Evolutionary conservation across 768 basidiomycete species (phyloP).

Genomic region (Termitomyces sp.): DNA sequence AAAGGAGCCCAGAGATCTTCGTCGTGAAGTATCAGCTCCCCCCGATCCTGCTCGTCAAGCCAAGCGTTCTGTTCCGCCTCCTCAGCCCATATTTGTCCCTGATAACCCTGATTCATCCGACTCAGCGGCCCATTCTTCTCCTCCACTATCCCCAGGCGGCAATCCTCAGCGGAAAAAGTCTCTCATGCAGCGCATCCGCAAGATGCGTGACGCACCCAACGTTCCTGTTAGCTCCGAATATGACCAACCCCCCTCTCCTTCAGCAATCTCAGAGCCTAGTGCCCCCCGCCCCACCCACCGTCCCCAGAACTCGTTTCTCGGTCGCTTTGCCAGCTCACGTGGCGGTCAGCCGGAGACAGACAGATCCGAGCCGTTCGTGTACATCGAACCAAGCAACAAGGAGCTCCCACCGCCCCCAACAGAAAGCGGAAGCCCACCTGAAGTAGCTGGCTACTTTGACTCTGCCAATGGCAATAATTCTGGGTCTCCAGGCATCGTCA

Average conservation of each 20-base stretch:
- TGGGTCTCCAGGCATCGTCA: constrained; percentile 47
- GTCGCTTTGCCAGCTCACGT: constrained; percentile 48
- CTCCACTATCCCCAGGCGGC: constrained; percentile 42
- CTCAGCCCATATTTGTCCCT: constrained; percentile 77
- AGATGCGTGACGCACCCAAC: constrained; percentile 84
- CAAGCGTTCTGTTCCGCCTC: constrained; percentile 66
- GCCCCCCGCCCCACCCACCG: constrained; percentile 61
- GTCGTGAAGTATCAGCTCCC: constrained; percentile 19
- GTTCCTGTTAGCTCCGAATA: constrained; percentile 60
- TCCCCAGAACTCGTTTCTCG: constrained; percentile 72
- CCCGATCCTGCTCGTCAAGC: constrained; percentile 23
- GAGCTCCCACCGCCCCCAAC: constrained; percentile 46
- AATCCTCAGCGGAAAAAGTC: constrained; percentile 74
- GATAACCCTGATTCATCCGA: constrained; percentile 41
- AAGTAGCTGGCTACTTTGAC: constrained; percentile 51
- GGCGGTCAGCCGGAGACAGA: constrained; percentile 28
- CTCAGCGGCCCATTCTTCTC: constrained; percentile 28
- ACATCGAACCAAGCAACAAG: constrained; percentile 63
- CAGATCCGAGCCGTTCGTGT: constrained; percentile 58
- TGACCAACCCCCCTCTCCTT: constrained; percentile 36
- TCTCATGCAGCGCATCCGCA: constrained; percentile 84
- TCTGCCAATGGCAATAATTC: constrained; percentile 21
- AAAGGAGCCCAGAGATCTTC: constrained; percentile 46
- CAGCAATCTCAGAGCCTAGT: constrained; percentile 30
- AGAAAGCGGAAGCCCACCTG: constrained; percentile 15